Base-by-base conservation (phyloP, 257 asterid species). In the Nicotiana benthamiana region DNA sequence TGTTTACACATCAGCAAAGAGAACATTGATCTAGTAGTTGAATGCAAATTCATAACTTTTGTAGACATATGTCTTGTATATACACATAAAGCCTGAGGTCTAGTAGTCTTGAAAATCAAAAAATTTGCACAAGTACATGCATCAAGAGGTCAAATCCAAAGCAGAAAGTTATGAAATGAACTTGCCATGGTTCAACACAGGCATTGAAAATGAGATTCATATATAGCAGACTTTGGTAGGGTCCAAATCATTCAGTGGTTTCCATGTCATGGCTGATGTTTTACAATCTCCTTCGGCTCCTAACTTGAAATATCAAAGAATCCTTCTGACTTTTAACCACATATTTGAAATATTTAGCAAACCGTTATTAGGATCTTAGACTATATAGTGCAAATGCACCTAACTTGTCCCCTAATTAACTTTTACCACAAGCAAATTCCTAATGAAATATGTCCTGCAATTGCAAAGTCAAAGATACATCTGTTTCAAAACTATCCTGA, bases 331-430 rank as follows among this genome's bases (percentile, higher is more conserved):
- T 12, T 40, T 40, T 40, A 11, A 68, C 12, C 56, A 68, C 56
- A 70, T 12, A 5, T 70, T 43, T 30, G 36, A 70, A 20, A 12
- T 20, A 40, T 40, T 26, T 20, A 68, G 77, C 77, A 46, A 46
- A 72, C 24, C 0, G 22, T 72, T 22, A 72, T 20, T 72, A 72
- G 78, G 40, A 7, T 57, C 77, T 43, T 43, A 70, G 13, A 46
- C 30, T 13, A 34, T 34, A 0, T 78, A 62, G 87, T 87, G 93
- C 89, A 78, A 40, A 75, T 40, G 61, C 75, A 80, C 91, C 93
- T 43, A 87, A 86, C 85, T 78, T 34, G 5, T 79, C 59, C 79
- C 56, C 48, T 5, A 12, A 1, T 63, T 75, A 43, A 77, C 36
- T 52, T 52, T 51, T 6, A 12, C 46, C 15, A 27, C 12, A 75